Evolutionary conservation across 805 yeast genomes (phyloP), one percentile per base, ranked within the genome.

Genomic region (Teunomyces cretensis): DNA sequence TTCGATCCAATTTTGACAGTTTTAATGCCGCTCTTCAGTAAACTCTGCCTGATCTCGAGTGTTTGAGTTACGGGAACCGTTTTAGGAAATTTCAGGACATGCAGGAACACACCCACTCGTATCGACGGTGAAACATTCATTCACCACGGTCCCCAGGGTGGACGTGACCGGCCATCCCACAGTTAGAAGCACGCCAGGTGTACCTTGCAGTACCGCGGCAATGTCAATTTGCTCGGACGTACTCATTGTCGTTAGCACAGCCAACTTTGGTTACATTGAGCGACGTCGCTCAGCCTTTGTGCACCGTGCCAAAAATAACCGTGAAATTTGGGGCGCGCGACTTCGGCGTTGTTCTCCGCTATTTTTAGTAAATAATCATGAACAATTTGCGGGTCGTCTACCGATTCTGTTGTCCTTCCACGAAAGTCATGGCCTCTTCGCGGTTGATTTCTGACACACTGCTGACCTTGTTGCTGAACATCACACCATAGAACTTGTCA

Each of bases 401-500:
- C n/a, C 48, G 37, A 17, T 51, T 61, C 43, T 67, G 73, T 52
- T 79, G 83, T 13, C 89, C 89, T 55, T 86, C 94, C 13, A 92
- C 84, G 64, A 94, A 89, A n/a, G 80, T 75, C 52, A 88, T 64
- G 2, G 99, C 98, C 38, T 84, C 86, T 2, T 80, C 81, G 46
- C 77, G 76, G 17, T 77, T 72, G 45, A 92, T 87, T 47, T 84
- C 87, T 49, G 79, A 75, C 2, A 92, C 84, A 0, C 86, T 76
- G 45, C 96, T 88, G 39, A 87, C 88, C 57, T 88, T 88, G 58
- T 88, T 85, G 48, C 80, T 81, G 61, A 83, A 92, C 70, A 81
- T 80, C 1, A 94, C 97, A 15, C 97, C 96, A 61, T 81, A 92
- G 58, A 86, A 90, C 49, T 81, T 83, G 61, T 88, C 88, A 5